Conservation (phyloP, 2,329 filamentous ascomycete species). For the Colletotrichum tamarilloi region DNA sequence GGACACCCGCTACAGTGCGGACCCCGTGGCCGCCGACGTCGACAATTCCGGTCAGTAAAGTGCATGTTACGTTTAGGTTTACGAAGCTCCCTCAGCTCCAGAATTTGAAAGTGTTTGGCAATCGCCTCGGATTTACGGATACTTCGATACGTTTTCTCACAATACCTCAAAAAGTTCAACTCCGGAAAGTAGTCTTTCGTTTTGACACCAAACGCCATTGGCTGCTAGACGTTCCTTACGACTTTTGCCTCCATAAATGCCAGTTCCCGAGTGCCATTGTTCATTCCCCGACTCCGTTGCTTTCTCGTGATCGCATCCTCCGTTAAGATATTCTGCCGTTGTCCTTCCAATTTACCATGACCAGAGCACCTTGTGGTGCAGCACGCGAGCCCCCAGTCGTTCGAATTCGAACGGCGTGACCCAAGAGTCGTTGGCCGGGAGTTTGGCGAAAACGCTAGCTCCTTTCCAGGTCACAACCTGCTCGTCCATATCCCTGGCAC, state of each 20-base stretch:
- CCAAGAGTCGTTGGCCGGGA: conserved; percentile 96
- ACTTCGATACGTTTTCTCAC: conserved; percentile 2
- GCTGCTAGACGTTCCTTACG: conserved; percentile 7
- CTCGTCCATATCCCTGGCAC: conserved; percentile 92
- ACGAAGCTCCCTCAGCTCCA: background rate
- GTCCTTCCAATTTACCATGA: conserved; percentile 56
- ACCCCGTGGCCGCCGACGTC: background rate
- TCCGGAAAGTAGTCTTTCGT: background rate
- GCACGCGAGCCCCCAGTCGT: conserved; percentile 80
- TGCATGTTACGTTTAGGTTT: background rate
- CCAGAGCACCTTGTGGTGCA: conserved; percentile 85
- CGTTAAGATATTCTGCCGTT: background rate
- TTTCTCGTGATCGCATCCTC: conserved; percentile 11
- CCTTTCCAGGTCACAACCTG: conserved; percentile 99
- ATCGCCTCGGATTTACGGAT: background rate
- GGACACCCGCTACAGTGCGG: conserved; percentile 10
- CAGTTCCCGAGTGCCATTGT: conserved; percentile 6
- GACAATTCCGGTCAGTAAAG: background rate
- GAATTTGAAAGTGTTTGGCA: background rate
- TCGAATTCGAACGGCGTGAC: conserved; percentile 90
- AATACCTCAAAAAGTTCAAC: background rate
- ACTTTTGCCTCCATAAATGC: conserved; percentile 20
- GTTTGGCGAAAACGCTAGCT: conserved; percentile 92
- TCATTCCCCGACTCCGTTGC: conserved; percentile 30
- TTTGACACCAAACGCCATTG: conserved; percentile 29